Evolutionary conservation across 2,329 filamentous ascomycete species (phyloP).

Genomic region (Raffaelea ambrosiae): DNA sequence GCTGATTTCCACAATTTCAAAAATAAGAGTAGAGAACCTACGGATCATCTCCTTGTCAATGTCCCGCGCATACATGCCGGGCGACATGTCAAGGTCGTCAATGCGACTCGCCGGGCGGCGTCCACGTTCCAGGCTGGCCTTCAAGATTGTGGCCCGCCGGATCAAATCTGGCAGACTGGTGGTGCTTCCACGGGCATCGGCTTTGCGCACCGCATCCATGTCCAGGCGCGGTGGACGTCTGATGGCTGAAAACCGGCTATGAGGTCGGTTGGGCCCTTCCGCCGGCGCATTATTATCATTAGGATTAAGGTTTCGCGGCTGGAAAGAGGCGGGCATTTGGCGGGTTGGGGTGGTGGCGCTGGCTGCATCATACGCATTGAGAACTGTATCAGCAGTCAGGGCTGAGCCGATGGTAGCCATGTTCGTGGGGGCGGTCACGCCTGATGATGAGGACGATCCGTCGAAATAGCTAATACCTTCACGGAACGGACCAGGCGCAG

Average conservation of each 20-base stretch:
- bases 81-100: constrained; percentile 43
- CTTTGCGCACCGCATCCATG: constrained; percentile 71
- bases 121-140: constrained; percentile 80
- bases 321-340: constrained; percentile 14
- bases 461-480: constrained; percentile 39
- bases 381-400: constrained; percentile 36
- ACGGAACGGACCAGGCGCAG: constrained; percentile 29
- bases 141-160: constrained; percentile 74
- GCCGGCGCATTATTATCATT: not conserved
- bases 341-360: constrained; percentile 27
- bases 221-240: constrained; percentile 66
- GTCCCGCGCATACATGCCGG: constrained; percentile 24
- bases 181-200: constrained; percentile 77
- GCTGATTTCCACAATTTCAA: not conserved
- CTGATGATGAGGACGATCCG: constrained; percentile 36
- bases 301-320: constrained; percentile 14
- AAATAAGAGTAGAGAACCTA: constrained; percentile 3
- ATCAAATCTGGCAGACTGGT: constrained; percentile 92
- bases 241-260: constrained; percentile 44
- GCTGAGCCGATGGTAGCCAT: constrained; percentile 17
- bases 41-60: constrained; percentile 31
- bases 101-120: constrained; percentile 53
- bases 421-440: constrained; percentile 26
- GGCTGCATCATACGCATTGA: constrained; percentile 42
- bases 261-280: constrained; percentile 18